These are phyloP conservation scores for Pleurotus tuber-regium DNA, from an alignment of 768 basidiomycete species.

Conservation along the genomic window DNA sequence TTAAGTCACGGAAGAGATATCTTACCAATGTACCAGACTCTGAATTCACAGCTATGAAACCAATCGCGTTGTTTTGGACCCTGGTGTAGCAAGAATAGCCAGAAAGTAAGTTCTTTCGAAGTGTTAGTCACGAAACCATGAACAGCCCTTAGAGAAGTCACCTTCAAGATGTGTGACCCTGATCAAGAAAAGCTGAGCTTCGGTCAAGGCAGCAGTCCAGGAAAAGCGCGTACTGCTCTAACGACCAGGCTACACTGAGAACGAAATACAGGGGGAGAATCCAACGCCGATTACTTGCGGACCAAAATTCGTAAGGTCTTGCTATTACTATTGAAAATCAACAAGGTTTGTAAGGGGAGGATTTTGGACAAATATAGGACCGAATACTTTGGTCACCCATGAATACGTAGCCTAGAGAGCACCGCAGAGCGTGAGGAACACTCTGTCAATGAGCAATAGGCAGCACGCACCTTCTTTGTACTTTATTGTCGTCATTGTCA, in stretches of 20 bases:
- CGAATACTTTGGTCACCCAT: slow-evolving; percentile 31
- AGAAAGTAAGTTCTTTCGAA: slow-evolving; percentile 67
- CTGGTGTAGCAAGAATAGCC: slow-evolving; percentile 81
- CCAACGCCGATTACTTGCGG: slow-evolving; percentile 41
- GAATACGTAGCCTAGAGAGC: slow-evolving; percentile 36
- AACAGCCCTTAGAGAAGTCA: slow-evolving; percentile 17
- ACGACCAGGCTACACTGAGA: slow-evolving; percentile 70
- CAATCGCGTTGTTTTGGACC: slow-evolving; percentile 67
- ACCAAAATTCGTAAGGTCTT: slow-evolving; percentile 54
- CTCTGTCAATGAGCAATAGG: slow-evolving; percentile 15
- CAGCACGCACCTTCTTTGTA: slow-evolving; percentile 60
- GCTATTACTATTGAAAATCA: slow-evolving; percentile 46
- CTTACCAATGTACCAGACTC: slow-evolving; percentile 67
- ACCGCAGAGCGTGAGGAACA: neutral
- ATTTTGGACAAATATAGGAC: slow-evolving; percentile 16
- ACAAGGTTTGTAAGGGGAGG: slow-evolving; percentile 7
- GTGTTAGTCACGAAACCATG: neutral
- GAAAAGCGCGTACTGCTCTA: slow-evolving; percentile 61
- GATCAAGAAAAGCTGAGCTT: slow-evolving; percentile 8
- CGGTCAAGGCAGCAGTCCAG: slow-evolving; percentile 6
- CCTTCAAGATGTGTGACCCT: slow-evolving; percentile 85
- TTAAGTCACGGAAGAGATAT: slow-evolving; percentile 13
- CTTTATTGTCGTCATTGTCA: slow-evolving; percentile 63
- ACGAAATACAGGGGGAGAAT: slow-evolving; percentile 70
- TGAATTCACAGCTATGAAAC: slow-evolving; percentile 81